Evolutionary conservation across 1,139 yeast genomes (phyloP).

Genomic region (Magnusiomyces paraingens): DNA sequence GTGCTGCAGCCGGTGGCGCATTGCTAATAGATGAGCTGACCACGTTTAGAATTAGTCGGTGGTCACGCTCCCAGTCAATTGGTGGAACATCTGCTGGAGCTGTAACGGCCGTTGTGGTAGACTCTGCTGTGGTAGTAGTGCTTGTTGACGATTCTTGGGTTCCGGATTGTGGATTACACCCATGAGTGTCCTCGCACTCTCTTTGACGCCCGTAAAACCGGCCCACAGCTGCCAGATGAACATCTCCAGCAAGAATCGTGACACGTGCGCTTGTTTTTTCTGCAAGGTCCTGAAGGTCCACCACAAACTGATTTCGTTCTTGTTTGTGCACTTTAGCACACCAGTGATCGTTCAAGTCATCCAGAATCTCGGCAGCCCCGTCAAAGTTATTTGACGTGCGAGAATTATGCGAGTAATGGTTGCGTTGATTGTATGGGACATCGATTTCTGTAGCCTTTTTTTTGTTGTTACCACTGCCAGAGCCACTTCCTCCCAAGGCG

Average conservation of each 20-base stretch:
- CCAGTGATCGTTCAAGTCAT: slow-evolving; percentile 95
- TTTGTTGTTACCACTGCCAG: slow-evolving; percentile 43
- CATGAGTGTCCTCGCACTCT: no score
- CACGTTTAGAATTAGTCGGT: slow-evolving; percentile 72
- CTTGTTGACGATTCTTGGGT: no score
- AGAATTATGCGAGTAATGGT: no score
- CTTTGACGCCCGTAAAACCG: slow-evolving; percentile 42
- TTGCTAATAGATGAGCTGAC: slow-evolving; percentile 86
- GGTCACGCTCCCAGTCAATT: slow-evolving; percentile 45
- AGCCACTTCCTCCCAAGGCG: slow-evolving; percentile 38
- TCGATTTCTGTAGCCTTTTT: slow-evolving; percentile 9
- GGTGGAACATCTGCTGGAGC: slow-evolving; percentile 40
- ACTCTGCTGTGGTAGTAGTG: no score
- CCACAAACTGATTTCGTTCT: slow-evolving; percentile 63
- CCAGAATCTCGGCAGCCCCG: slow-evolving; percentile 82
- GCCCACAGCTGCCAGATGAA: slow-evolving; percentile 81
- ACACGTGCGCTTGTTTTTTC: slow-evolving; percentile 59
- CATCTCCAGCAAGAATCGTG: slow-evolving; percentile 88
- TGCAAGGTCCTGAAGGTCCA: slow-evolving; percentile 55
- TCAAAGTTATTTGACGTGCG: slow-evolving; percentile 76
- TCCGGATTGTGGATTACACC: no score
- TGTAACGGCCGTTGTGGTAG: no score
- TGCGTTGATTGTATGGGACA: no score
- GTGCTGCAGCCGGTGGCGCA: slow-evolving; percentile 85
- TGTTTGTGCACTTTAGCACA: slow-evolving; percentile 77